Evolutionary conservation across 768 basidiomycete species (phyloP), one percentile per base, ranked within the genome.

Genomic region (Termitomyces eurrhizus): DNA sequence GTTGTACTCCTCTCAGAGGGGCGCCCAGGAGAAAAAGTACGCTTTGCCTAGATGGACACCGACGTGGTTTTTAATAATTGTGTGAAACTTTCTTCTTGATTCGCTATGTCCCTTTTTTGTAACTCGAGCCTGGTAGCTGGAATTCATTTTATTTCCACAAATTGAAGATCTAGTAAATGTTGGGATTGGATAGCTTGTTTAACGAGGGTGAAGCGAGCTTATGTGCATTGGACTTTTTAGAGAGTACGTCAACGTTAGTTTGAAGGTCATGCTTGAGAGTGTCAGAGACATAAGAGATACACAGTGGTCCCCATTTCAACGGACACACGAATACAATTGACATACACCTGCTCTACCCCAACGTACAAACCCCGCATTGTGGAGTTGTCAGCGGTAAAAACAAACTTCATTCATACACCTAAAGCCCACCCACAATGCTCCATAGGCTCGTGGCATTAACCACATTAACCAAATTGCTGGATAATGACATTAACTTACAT

Each of bases 1-100:
- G 88, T 95, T 61, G 89, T 95, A 5, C 83, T 95, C 11, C 75
- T 95, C 36, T 93, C 91, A 3, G 89, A 92, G 58, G 94, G 94
- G 41, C 88, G 91, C 59, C 93, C 93, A 33, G 92, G 91, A 51
- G 93, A 95, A 74, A 87, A 88, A 70, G 90, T 95, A 55, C 83
- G 82, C n/a, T 90, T 92, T 65, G 86, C 86, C 32, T 87, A 72
- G 65, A 57, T 32, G 52, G 37, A 36, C 46, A 41, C 29, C 11
- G 21, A 36, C 29, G 39, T 42, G 39, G 12, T 6, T 18, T n/a
- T 32, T 13, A 24, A 14, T 9, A 52, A n/a, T 8, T 9, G 35
- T 37, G 11, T 26, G 3, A 39, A 39, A 29, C 24, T 29, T 49
- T n/a, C n/a, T 24, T 16, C 13, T 14, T 18, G 9, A 5, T 39